A percentile compares a stretch with the other conserved stretches of the same genome.
phyloP scores from a whole-genome alignment of 306 rosid genomes.

The Fragaria vesca region DNA sequence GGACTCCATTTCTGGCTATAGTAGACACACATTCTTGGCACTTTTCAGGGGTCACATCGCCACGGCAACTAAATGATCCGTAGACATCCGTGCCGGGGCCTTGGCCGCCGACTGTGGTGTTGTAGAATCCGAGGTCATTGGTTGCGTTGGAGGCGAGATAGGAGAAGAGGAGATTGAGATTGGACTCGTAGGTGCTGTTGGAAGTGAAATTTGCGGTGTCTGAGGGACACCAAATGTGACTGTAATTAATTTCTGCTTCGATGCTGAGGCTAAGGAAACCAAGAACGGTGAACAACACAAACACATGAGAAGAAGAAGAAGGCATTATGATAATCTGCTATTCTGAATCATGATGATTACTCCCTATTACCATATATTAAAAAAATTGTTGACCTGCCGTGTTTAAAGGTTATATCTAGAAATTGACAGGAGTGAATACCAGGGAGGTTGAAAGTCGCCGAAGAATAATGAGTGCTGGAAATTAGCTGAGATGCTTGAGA shows the following conservation, averaged over 20 bases:
- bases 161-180: constrained; percentile 21
- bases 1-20: neutral
- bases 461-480: neutral
- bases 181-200: constrained; percentile 36
- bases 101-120: too few species aligned
- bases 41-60: constrained; percentile 6
- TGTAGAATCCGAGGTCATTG: constrained; percentile 12
- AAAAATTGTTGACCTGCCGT: neutral
- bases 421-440: neutral
- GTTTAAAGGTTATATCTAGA: neutral
- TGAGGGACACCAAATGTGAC: neutral
- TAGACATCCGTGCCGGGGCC: neutral
- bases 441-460: neutral
- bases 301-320: neutral
- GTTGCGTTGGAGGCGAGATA: constrained; percentile 48
- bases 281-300: neutral
- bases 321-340: neutral
- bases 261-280: neutral
- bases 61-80: constrained; percentile 29
- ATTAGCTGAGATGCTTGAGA: too few species aligned
- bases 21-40: constrained; percentile 21
- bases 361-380: neutral
- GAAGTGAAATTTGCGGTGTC: constrained; percentile 28
- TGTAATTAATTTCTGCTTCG: neutral
- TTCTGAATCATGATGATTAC: neutral